phyloP scores from a whole-genome alignment of 805 yeast genomes.

The Starmerella khaoyaiensis region DNA sequence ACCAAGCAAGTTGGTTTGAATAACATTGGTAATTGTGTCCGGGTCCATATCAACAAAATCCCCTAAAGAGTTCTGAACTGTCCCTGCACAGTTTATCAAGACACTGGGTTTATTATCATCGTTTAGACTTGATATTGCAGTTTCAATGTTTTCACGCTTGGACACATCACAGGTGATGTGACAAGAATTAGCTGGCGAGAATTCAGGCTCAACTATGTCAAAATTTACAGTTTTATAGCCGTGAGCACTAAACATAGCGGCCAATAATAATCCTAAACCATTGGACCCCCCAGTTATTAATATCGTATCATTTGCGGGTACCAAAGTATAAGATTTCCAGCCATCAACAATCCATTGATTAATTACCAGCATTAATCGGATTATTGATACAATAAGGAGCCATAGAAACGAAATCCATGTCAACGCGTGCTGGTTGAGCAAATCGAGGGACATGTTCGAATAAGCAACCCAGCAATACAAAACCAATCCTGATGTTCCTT shows the following conservation, averaged over 20 bases:
- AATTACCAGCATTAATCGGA: neutral
- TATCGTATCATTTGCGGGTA: constrained; percentile 10
- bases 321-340: constrained; percentile 1
- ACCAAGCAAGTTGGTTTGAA: constrained; percentile 50
- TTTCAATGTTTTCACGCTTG: constrained; percentile 35
- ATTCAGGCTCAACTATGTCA: constrained; percentile 14
- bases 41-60: constrained; percentile 22
- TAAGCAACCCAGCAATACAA: constrained; percentile 13
- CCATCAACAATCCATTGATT: constrained; percentile 4
- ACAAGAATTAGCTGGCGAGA: constrained; percentile 9
- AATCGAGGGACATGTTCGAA: constrained; percentile 1
- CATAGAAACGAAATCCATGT: constrained; percentile 4
- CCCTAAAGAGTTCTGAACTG: constrained; percentile 49
- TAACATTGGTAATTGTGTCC: constrained; percentile 39
- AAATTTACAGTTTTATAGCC: constrained; percentile 15
- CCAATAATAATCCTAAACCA: constrained; percentile 22
- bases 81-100: constrained; percentile 81
- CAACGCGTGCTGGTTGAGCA: neutral
- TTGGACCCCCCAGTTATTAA: constrained; percentile 22
- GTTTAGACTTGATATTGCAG: constrained; percentile 66
- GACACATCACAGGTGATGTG: constrained; percentile 13
- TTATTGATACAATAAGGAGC: constrained; percentile 1
- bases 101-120: constrained; percentile 57
- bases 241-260: constrained; percentile 16
- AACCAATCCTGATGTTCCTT: constrained; percentile 14